Percentiles rank a stretch among this genome's conserved stretches.
Evolutionary conservation across 305 asterid genomes (phyloP).

Genomic region (Fraxinus baroniana): DNA sequence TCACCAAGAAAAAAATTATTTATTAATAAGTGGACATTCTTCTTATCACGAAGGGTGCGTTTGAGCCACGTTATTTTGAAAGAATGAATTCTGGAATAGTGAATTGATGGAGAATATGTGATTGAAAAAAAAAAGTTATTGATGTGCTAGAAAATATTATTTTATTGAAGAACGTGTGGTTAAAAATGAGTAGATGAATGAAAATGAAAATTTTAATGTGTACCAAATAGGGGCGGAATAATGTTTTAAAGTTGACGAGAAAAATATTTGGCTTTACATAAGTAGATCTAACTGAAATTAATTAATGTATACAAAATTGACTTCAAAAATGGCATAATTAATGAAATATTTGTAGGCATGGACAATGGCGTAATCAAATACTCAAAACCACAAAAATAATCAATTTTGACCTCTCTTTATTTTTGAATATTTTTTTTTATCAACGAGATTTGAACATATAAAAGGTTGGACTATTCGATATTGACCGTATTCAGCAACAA

Average conservation of each 20-base stretch:
- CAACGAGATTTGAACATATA: not conserved
- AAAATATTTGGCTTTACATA: not conserved
- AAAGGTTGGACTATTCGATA: not conserved
- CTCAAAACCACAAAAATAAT: not conserved
- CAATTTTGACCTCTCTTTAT: not conserved
- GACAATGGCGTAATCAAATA: not conserved
- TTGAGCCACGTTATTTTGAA: too few relatives aligned
- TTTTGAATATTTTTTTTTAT: not conserved
- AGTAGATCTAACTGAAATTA: not conserved
- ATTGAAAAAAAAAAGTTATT: too few relatives aligned
- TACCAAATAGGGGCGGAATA: too few relatives aligned
- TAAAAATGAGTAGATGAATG: too few relatives aligned
- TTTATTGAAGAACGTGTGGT: too few relatives aligned
- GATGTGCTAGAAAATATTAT: too few relatives aligned
- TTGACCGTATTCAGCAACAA: too few relatives aligned
- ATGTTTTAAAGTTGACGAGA: not conserved
- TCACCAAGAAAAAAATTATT: not conserved
- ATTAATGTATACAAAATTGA: not conserved
- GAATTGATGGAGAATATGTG: too few relatives aligned
- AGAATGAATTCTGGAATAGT: too few relatives aligned
- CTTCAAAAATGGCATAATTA: not conserved
- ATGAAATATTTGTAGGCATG: not conserved
- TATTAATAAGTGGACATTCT: not conserved
- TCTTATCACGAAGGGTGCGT: not conserved
- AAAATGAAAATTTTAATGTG: too few relatives aligned